Conservation (phyloP, 495 filamentous ascomycete genomes). For the Xylaria telfairii region DNA sequence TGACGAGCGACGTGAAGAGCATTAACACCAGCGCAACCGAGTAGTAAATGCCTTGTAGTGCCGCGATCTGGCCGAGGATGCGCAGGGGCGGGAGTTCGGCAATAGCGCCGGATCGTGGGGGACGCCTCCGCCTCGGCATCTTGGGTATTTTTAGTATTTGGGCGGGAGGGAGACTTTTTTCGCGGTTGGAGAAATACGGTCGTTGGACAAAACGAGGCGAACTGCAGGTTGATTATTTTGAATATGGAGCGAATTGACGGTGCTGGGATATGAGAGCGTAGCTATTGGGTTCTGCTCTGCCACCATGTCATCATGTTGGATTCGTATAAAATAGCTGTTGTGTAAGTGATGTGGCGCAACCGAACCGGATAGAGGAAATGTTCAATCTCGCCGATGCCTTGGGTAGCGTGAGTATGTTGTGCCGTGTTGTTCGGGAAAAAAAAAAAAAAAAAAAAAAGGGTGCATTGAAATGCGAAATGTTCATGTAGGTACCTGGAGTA, state of each 20-base stretch:
- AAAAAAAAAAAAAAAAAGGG: no score
- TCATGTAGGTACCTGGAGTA: background rate
- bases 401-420: background rate
- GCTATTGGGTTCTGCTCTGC: slow-evolving; percentile 15
- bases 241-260: slow-evolving; percentile 23
- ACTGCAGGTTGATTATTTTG: background rate
- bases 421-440: background rate
- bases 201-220: background rate
- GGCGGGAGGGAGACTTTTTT: no score
- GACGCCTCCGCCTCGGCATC: slow-evolving; percentile 80
- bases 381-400: background rate
- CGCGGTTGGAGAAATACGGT: background rate
- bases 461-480: slow-evolving; percentile 9
- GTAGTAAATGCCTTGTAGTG: slow-evolving; percentile 89
- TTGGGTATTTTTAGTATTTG: slow-evolving; percentile 12
- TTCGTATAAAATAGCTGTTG: background rate
- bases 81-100: slow-evolving; percentile 82
- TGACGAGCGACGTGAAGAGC: slow-evolving; percentile 85
- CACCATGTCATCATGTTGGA: slow-evolving; percentile 35
- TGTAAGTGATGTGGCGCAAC: background rate
- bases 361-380: background rate
- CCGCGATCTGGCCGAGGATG: slow-evolving; percentile 83
- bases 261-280: slow-evolving; percentile 27
- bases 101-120: slow-evolving; percentile 78
- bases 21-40: slow-evolving; percentile 73